phyloP scores from a whole-genome alignment of 1,284 basidiomycete genomes.

The Stereum hirsutum region DNA sequence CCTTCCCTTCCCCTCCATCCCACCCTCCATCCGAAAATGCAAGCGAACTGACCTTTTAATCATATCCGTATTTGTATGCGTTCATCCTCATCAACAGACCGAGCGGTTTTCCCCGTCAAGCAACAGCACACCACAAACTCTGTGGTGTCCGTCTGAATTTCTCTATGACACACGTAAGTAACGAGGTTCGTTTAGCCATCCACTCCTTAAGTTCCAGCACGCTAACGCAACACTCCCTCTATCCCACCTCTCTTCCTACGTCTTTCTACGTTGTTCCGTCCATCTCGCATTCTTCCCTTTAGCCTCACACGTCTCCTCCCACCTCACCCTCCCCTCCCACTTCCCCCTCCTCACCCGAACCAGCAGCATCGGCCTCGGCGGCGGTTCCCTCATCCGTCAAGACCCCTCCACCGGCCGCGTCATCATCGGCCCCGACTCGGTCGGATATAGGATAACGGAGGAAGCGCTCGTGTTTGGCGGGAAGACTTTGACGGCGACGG shows the following conservation, averaged over 20 bases:
- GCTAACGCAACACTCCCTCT: too few relatives aligned
- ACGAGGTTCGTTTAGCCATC: too few relatives aligned
- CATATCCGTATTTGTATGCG: too few relatives aligned
- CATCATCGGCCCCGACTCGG: slow-evolving; percentile 48
- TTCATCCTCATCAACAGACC: too few relatives aligned
- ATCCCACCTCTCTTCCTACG: too few relatives aligned
- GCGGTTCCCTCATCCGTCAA: slow-evolving; percentile 31
- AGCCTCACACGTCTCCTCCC: not conserved
- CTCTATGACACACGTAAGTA: too few relatives aligned
- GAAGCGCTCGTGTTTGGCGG: slow-evolving; percentile 43
- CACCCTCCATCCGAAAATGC: not conserved
- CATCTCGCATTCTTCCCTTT: not conserved
- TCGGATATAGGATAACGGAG: slow-evolving; percentile 39
- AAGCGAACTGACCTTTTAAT: too few relatives aligned
- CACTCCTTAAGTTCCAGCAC: too few relatives aligned
- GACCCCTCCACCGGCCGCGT: slow-evolving; percentile 19
- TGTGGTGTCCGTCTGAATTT: too few relatives aligned
- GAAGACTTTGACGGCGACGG: slow-evolving; percentile 40
- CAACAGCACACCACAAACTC: too few relatives aligned
- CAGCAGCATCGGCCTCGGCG: slow-evolving; percentile 40
- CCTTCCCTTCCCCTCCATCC: slow-evolving; percentile 39
- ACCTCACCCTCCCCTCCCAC: not conserved
- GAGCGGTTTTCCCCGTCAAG: too few relatives aligned
- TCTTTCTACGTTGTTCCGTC: too few relatives aligned
- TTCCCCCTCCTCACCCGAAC: not conserved